Base-by-base conservation (phyloP, 2,329 filamentous ascomycete species). In the Sarocladium strictum region DNA sequence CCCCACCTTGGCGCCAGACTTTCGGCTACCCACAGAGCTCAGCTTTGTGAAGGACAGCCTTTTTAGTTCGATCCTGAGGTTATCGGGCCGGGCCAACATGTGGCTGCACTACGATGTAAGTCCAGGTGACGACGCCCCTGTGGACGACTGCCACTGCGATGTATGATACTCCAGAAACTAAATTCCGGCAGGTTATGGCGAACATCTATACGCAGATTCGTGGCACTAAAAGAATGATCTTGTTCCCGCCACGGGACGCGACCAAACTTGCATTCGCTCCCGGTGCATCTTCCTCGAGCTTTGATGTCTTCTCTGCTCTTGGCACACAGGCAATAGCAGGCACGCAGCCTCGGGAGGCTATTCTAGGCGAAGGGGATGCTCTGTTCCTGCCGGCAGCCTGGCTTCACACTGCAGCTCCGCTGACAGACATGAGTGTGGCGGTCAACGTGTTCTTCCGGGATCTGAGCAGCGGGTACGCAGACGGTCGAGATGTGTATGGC, bases 391-490 rank as follows among this genome's bases (percentile, higher is more conserved):
- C 91, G 0, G 83, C 89, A 1, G 77, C 94, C 61, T 96, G 92
- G 91, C 77, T 89, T 12, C 92, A 96, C 67, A 86, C 90, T 1
- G 86, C 85, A 1, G 76, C 79, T 0, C 84, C 86, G 1, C 75
- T 69, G 1, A 71, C 78, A 7, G 66, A 73, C 43, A 67, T 83
- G 57, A 91, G 89, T 61, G 76, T 96, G 7, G 89, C 89, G 1
- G 85, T 96, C n/a, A 96, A 96, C 65, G 80, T 93, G 26, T 96
- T 96, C 73, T 96, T 95, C 72, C 83, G 84, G 41, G 86, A 85
- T 58, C 73, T 94, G 10, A 83, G 80, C 1, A 72, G 67, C 2
- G 83, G 80, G 1, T 94, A 94, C 66, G 84, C 89, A 1, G 68
- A 78, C 1, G 90, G 91, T 1, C 80, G 85, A 59, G 91, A 96